Evolutionary conservation across 139 green algal species (phyloP).

Genomic region (Zygnema circumcarinatum): DNA sequence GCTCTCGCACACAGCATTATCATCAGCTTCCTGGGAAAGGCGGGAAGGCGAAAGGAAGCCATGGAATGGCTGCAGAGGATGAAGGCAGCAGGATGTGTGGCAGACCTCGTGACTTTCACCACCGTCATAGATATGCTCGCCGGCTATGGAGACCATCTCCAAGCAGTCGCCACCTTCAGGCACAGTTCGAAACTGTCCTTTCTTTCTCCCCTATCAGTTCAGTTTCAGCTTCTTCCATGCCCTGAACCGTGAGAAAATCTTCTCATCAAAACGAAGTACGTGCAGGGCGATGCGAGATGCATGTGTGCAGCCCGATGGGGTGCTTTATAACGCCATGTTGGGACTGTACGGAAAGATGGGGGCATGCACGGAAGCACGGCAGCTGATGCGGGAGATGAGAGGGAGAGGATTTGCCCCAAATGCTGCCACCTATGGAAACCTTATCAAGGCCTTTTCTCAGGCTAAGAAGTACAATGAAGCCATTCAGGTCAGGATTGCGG

Average conservation of each 20-base stretch:
- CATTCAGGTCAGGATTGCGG: background rate
- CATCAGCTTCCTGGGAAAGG: background rate
- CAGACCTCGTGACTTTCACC: slow-evolving; percentile 18
- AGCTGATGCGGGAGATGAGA: slow-evolving; percentile 17
- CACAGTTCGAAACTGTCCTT: background rate
- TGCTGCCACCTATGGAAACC: background rate
- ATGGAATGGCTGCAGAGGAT: background rate
- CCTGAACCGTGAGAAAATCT: too few species aligned
- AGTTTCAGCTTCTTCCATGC: too few species aligned
- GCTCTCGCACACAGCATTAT: background rate
- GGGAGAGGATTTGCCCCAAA: background rate
- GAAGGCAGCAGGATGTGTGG: background rate
- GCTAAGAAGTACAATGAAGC: slow-evolving; percentile 5
- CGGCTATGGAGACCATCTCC: background rate
- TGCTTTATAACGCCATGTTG: slow-evolving; percentile 24
- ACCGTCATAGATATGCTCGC: slow-evolving; percentile 45
- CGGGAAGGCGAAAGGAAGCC: background rate
- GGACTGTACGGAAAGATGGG: slow-evolving; percentile 7
- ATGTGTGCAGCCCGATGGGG: background rate
- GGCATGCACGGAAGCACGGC: background rate
- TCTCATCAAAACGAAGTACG: too few species aligned
- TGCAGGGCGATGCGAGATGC: slow-evolving; percentile 14
- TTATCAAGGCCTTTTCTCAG: background rate
- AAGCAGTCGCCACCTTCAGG: slow-evolving; percentile 1
- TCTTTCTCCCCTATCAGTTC: background rate